Percentiles rank a stretch among this genome's conserved stretches.
These are phyloP conservation scores for Dillenia suffruticosa DNA, from an alignment of 164 flowering plant genomes.

Conservation along the genomic window DNA sequence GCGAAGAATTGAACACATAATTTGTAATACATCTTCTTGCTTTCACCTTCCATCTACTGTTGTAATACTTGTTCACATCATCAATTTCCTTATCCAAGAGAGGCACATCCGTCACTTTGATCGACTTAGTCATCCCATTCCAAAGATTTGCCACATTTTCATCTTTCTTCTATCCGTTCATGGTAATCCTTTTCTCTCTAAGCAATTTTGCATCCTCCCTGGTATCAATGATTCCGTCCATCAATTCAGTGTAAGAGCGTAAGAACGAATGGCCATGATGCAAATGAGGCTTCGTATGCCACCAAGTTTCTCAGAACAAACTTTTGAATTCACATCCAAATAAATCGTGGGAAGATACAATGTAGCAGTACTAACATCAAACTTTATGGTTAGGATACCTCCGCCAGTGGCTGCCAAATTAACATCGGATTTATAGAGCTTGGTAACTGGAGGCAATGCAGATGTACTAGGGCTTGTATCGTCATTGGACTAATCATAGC, in stretches of 20 bases:
- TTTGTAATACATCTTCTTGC: conserved; percentile 3
- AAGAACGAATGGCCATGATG: conserved; percentile 15
- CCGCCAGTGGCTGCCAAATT: neutral
- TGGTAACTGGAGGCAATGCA: conserved; percentile 8
- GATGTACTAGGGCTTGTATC: neutral
- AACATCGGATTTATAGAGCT: conserved; percentile 3
- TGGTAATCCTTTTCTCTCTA: conserved; percentile 15
- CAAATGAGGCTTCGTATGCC: conserved; percentile 19
- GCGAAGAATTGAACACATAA: conserved; percentile 24
- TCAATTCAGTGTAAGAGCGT: conserved; percentile 24
- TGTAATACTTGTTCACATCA: conserved; percentile 18
- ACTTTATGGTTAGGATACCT: neutral
- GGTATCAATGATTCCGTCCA: conserved; percentile 26
- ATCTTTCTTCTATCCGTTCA: conserved; percentile 21
- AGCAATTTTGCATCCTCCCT: conserved; percentile 22
- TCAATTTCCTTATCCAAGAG: conserved; percentile 19
- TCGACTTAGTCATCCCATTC: conserved; percentile 22
- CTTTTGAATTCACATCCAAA: conserved; percentile 10
- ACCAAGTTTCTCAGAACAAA: conserved; percentile 23
- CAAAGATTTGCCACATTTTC: conserved; percentile 16
- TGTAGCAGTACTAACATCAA: neutral
- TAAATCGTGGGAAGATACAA: conserved; percentile 7
- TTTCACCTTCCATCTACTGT: conserved; percentile 14
- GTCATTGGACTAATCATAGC: neutral
- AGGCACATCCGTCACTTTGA: conserved; percentile 15